Evolutionary conservation across 2,329 filamentous ascomycete genomes (phyloP), one percentile per base, ranked within the genome.

Genomic region (Ophiocordyceps polyrhachis-furcata): DNA sequence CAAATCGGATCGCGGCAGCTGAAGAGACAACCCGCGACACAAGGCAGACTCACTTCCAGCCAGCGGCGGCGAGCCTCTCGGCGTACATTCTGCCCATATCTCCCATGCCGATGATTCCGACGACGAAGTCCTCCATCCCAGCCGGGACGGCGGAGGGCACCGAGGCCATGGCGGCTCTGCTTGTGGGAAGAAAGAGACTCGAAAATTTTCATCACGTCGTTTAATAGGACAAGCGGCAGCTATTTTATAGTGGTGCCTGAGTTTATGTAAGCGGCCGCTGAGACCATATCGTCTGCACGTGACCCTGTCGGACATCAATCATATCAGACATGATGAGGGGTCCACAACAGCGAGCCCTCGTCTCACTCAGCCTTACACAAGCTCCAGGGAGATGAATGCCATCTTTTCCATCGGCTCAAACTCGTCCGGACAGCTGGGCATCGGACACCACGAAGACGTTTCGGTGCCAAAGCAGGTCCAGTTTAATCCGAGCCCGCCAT

Each of bases 31-130:
- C 23, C 45, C 45, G 43, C 14, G 19, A 41, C 35, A 17, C 35
- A 38, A 38, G n/a, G n/a, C 25, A 28, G n/a, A 64, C 62, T 66
- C 55, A 96, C 91, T 85, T 95, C 89, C 91, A 98, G 58, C 91
- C 91, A 59, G 89, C 91, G 59, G 77, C 76, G 63, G 85, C 87
- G 56, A 98, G 75, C 58, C 79, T 78, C 58, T 82, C 78, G 57
- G 91, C 85, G 64, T 98, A 98, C 86, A 98, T 93, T 73, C 82
- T 93, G 57, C 91, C 91, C 91, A 98, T 98, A 58, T 95, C 89
- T 51, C 91, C 91, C 88, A 98, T 95, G 49, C 91, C 91, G 61
- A 98, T 98, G 58, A 98, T 83, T 53, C 91, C 91, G 53, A 98
- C 75, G 50, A 81, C 77, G 60, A 85, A 85, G 57, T 74, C 70